Base-by-base conservation (phyloP, 2,329 filamentous ascomycete genomes). In the Xylaria arbuscula region DNA sequence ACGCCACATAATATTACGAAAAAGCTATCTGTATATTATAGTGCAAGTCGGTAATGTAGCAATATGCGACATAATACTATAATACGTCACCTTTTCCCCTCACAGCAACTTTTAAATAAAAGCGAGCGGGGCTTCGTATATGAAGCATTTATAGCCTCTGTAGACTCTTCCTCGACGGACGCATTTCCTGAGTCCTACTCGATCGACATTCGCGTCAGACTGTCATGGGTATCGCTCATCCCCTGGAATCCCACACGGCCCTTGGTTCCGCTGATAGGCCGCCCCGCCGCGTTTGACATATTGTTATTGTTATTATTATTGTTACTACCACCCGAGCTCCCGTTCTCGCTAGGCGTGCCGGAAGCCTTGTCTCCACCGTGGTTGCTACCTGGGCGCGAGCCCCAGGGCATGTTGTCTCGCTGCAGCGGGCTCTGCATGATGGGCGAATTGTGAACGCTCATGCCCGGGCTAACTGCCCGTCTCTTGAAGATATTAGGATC, bases 151-250 rank as follows among this genome's bases (percentile, higher is more conserved):
- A 2, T 34, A 17, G 19, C 15, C 7, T 28, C 24, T 8, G 13
- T 42, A 24, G 28, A 28, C 28, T 28, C 28, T 28, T n/a, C 24
- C 11, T 24, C 7, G 10, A 9, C 15, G 24, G 17, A 22, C 24
- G 40, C 3, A 53, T 36, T 53, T 47, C 36, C 24, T 38, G 10
- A 28, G 10, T 22, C 24, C 81, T 83, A 97, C 79, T 98, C 94
- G 76, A 98, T 97, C 80, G 93, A 97, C 92, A 98, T 96, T 75
- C 95, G 94, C 91, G 97, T 97, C 72, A 98, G 85, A 1, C 94
- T 93, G 79, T 98, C 95, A 78, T 93, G 93, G n/a, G 95, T 95
- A 80, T 98, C 95, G 19, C 89, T 92, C 94, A 98, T 98, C 0
- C 94, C 93, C 80, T 98, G 94, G 73, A 97, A 86, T 9, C 93